Base-by-base conservation (phyloP, 164 flowering plant genomes). In the Brasenia schreberi region DNA sequence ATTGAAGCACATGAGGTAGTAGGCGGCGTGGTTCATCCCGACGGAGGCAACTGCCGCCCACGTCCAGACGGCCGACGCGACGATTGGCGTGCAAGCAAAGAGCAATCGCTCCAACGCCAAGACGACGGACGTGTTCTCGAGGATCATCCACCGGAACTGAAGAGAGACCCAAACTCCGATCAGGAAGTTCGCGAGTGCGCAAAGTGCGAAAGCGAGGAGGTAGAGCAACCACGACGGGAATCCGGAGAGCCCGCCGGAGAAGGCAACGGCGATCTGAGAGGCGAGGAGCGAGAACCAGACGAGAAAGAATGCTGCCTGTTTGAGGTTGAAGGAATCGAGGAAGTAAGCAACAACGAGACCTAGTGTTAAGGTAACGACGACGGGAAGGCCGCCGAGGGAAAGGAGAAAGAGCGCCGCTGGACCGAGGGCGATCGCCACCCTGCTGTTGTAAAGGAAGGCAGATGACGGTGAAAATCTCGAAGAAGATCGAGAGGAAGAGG, bases 141-240 rank as follows among this genome's bases (percentile, higher is more conserved):
- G 75, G 63, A 85, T 97, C 65, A 93, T 81, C 90, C 90, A 90
- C 68, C 81, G 84, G 74, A 94, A 94, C 80, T 94, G 96, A 45
- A 94, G 86, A 7, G 99, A 94, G 16, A 87, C 86, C 99, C 99
- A 94, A 5, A 80, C 83, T 5, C 97, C 99, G 19, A 94, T 74
- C 23, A 91, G 67, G 77, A 94, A 94, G 66, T 77, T 85, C 67
- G 88, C 72, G 64, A 79, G 18, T 5, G 89, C 92, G 70, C 96
- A 91, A 62, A 90, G 80, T 43, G 83, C 75, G 4, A 84, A 68
- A 12, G 96, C 85, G 18, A 87, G 78, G 66, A 83, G 14, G 5
- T 77, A 74, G n/a, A 94, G 84, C 5, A 86, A 73, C 44, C 83
- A 0, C 7, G 89, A 83, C 59, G 75, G 77, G 82, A 87, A 85